phyloP scores from a whole-genome alignment of 2,329 filamentous ascomycete genomes.

The Ciborinia camelliae region DNA sequence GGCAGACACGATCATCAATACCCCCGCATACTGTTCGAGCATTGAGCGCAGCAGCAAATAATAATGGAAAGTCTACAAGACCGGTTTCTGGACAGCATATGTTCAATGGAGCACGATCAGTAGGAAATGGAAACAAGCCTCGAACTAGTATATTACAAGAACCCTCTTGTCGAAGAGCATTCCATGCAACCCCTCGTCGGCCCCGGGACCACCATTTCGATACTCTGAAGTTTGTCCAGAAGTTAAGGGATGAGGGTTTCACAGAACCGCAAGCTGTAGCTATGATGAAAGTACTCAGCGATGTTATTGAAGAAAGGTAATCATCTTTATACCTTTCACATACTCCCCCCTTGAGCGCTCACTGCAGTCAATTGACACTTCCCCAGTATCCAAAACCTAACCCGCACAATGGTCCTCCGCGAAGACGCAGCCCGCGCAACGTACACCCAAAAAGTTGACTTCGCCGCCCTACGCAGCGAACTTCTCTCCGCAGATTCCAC shows the following conservation, averaged over 20 bases:
- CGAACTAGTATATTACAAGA: conserved; percentile 25
- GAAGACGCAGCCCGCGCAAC: conserved; percentile 84
- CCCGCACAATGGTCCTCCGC: conserved; percentile 93
- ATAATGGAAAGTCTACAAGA: conserved; percentile 19
- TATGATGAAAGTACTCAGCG: conserved; percentile 97
- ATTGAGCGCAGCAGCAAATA: conserved; percentile 26
- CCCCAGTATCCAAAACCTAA: conserved; percentile 86
- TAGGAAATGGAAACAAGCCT: background rate
- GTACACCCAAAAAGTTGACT: conserved; percentile 90
- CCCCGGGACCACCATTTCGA: conserved; percentile 91
- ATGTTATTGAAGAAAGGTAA: conserved; percentile 92
- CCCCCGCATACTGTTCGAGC: conserved; percentile 27
- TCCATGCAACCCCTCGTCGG: conserved; percentile 63
- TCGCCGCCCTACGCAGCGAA: conserved; percentile 93
- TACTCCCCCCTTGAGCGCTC: no score
- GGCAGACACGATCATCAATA: conserved; percentile 29
- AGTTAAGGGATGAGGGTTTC: conserved; percentile 85
- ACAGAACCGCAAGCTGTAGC: conserved; percentile 92
- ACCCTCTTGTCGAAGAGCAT: conserved; percentile 42
- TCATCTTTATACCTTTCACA: background rate
- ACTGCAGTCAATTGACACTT: conserved; percentile 10
- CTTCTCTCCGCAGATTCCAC: conserved; percentile 88
- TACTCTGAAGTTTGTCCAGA: conserved; percentile 93
- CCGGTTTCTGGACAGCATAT: background rate
- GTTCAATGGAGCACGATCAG: background rate